Evolutionary conservation across 192 early-diverging fungal species (phyloP), one percentile per base, ranked within the genome.

Genomic region (Linnemannia hyalina): DNA sequence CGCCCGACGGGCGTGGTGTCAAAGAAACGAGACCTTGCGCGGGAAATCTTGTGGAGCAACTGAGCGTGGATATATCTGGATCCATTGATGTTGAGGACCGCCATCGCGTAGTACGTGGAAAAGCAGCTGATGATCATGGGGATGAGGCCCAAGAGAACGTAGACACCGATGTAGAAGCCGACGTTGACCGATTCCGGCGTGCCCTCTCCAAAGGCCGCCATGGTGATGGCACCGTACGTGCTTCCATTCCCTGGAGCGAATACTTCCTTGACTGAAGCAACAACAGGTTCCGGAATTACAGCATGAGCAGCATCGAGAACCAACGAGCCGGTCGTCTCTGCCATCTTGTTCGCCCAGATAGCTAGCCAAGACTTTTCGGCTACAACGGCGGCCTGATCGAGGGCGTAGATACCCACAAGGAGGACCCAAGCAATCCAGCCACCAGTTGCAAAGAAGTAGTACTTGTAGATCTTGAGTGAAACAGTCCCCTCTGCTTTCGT

Each of bases 21-120:
- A 80, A 95, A 99, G 92, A 97, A 98, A n/a, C 94, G 92, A 38
- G 97, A 90, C 82, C 93, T 94, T 13, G 96, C 94, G 35, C 90
- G 92, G n/a, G 94, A 82, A 36, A 96, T 90, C 42, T 91, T 73
- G 23, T 85, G 82, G 22, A 96, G 77, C 32, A 95, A 77, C 23
- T 80, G 87, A 16, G 74, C 40, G 75, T 96, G 95, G 41, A 96
- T 75, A 0, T 73, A 82, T 6, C 87, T 87, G 4, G 93, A 94
- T 42, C 88, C 89, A 6, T 65, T 40, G 20, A 74, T 49, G 23
- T 93, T 52, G 5, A 91, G 90, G 32, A 86, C 87, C 46, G 65
- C 54, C 74, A 82, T 89, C 1, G 90, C 75, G 68, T 78, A 84
- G 57, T 74, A 92, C 1, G 74, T 54, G 29, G 82, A 80, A 3